Evolutionary conservation across 805 yeast species (phyloP).

Genomic region (Candida piceae): DNA sequence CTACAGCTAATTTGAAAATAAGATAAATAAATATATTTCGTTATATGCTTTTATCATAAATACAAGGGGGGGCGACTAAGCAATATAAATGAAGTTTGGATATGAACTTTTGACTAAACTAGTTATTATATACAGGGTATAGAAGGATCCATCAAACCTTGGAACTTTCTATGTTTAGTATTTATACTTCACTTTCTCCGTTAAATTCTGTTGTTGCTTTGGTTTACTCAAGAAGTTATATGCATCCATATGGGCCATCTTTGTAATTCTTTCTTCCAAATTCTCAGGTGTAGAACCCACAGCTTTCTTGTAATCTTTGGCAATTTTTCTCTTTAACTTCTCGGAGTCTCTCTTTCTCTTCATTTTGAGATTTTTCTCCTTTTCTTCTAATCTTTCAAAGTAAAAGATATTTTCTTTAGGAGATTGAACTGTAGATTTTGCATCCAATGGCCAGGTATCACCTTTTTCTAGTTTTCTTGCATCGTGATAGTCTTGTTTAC

Average conservation of each 20-base stretch:
- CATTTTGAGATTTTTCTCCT: conserved; percentile 26
- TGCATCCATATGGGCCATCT: conserved; percentile 25
- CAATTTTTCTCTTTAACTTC: conserved; percentile 20
- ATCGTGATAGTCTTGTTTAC: conserved; percentile 76
- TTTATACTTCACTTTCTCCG: conserved; percentile 16
- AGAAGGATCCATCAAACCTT: background rate
- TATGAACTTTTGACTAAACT: too few species aligned
- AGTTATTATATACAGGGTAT: too few species aligned
- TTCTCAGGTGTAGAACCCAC: conserved; percentile 19
- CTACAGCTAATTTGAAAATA: too few species aligned
- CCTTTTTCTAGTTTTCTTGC: conserved; percentile 83
- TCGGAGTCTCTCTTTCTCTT: conserved; percentile 23
- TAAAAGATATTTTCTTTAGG: conserved; percentile 29
- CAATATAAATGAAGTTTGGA: too few species aligned
- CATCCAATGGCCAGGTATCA: conserved; percentile 79
- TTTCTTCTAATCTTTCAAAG: conserved; percentile 30
- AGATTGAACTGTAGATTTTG: conserved; percentile 44
- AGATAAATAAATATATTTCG: too few species aligned
- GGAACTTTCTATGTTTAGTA: too few species aligned
- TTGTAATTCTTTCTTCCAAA: conserved; percentile 16
- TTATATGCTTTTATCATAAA: too few species aligned
- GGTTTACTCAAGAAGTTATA: conserved; percentile 23
- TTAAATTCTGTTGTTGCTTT: conserved; percentile 22
- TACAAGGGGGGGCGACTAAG: too few species aligned
- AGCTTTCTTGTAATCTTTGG: conserved; percentile 21